These are phyloP conservation scores for Xanthoparmelia taractica DNA, from an alignment of 495 filamentous ascomycete species.

Conservation along the genomic window DNA sequence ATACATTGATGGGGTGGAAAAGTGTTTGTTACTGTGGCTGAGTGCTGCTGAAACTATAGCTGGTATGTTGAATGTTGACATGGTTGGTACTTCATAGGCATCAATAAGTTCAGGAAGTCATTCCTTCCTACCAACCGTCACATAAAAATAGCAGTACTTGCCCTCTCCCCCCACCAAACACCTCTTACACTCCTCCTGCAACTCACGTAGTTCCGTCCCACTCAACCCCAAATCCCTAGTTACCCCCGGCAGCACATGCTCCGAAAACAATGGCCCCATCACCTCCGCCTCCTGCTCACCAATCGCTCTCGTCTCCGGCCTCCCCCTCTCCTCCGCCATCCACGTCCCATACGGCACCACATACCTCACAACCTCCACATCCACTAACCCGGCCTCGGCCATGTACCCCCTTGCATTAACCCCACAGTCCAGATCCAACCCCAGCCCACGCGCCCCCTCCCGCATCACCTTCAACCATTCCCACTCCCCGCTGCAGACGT, in stretches of 20 bases:
- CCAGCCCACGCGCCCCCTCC: not conserved
- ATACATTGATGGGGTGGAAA: too few species aligned
- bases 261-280: not conserved
- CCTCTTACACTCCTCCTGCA: not conserved
- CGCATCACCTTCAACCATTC: not conserved
- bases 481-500: not conserved
- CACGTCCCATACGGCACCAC: not conserved
- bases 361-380: not conserved
- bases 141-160: not conserved
- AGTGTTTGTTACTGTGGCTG: too few species aligned
- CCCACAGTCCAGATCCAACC: not conserved
- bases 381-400: not conserved
- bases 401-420: not conserved
- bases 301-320: not conserved
- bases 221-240: not conserved
- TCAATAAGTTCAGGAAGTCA: too few species aligned
- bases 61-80: too few species aligned
- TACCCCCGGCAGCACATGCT: not conserved
- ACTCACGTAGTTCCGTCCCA: not conserved
- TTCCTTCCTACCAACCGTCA: too few species aligned
- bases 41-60: too few species aligned
- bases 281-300: not conserved
- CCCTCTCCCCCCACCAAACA: not conserved
- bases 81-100: too few species aligned
- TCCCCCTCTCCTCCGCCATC: not conserved